phyloP scores from a whole-genome alignment of 1,284 basidiomycete genomes.

The Pseudomicrostroma phylloplanum region DNA sequence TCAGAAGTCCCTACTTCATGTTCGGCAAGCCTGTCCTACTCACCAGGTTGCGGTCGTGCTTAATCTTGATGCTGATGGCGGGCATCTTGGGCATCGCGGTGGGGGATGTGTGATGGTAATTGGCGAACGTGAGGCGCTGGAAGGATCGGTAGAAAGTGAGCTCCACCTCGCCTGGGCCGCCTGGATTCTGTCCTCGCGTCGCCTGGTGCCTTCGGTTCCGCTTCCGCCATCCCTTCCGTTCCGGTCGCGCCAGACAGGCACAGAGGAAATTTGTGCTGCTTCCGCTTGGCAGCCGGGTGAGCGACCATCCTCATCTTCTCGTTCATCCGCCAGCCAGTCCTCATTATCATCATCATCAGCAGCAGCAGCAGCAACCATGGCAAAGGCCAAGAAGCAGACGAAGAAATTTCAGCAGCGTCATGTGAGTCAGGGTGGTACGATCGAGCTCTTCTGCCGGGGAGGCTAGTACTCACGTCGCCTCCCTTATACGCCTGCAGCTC shows the following conservation, averaged over 20 bases:
- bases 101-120: background rate
- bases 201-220: background rate
- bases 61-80: slow-evolving; percentile 64
- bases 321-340: no score
- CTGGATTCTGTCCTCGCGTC: background rate
- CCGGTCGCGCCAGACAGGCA: no score
- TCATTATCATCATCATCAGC: no score
- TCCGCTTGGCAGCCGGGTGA: no score
- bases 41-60: slow-evolving; percentile 73
- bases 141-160: background rate
- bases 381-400: slow-evolving; percentile 42
- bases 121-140: background rate
- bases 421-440: slow-evolving; percentile 5
- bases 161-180: background rate
- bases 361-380: slow-evolving; percentile 24
- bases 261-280: no score
- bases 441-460: no score
- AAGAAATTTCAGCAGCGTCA: slow-evolving; percentile 45
- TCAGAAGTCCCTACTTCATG: slow-evolving; percentile 15
- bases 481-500: slow-evolving; percentile 20
- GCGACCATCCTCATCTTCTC: no score
- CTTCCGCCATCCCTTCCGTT: background rate
- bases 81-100: slow-evolving; percentile 46
- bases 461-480: no score
- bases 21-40: background rate